Evolutionary conservation across 129 eudicot species (phyloP), one percentile per base, ranked within the genome.

Genomic region (Saussurea involucrata): DNA sequence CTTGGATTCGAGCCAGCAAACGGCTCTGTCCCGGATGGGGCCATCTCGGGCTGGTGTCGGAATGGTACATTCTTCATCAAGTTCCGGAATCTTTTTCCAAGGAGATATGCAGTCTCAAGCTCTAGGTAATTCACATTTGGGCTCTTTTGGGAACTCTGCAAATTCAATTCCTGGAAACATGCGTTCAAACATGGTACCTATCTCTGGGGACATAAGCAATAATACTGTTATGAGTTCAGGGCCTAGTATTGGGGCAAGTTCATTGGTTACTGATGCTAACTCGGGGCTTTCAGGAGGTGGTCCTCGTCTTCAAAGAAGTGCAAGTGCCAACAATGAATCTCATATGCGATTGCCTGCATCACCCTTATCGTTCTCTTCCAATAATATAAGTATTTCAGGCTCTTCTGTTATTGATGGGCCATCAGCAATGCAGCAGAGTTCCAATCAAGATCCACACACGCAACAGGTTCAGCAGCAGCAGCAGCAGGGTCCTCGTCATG

Each of bases 221-320:
- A 76, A 91, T 67, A 76, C 87, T 22, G 71, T 88, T 40, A 65
- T 90, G 78, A 88, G 73, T 78, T 91, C 97, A 1, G 94, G 86
- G 58, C 92, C 90, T n/a, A 92, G 93, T 86, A 83, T 89, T 69
- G 93, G 96, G 49, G 98, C 93, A 31, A 92, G 97, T 81, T 95
- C 97, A 49, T 82, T 92, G 78, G 96, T 92, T 8, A 90, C 99
- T 71, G 97, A 92, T 90, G 96, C 99, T 74, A 95, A 91, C 78
- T 94, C 98, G 2, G 97, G 86, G 24, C 91, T 91, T 82, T 94
- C 96, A 61, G 98, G 95, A 27, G 98, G 97, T 24, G 71, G 72
- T 53, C 96, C 92, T 12, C 88, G 79, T 71, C 83, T 95, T 10
- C 99, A 95, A 76, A 88, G 97, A 95, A 88, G 92, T 74, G 91